phyloP scores from a whole-genome alignment of 2,329 filamentous ascomycete genomes.

The Trichoderma pleuroti region DNA sequence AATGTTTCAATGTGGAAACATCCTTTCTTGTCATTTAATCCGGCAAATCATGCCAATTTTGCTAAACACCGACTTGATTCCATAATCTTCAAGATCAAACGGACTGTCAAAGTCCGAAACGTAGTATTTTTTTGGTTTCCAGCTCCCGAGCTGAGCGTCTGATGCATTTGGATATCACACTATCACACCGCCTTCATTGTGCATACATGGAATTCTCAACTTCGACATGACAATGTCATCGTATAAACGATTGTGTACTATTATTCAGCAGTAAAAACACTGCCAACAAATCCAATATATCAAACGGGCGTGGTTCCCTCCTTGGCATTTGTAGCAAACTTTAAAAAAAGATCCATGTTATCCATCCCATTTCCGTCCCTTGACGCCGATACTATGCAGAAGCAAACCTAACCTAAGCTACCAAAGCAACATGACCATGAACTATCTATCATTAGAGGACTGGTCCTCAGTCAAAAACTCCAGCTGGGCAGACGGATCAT shows the following conservation, averaged over 20 bases:
- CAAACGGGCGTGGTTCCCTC: neutral
- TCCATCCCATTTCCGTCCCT: neutral
- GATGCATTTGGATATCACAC: no score
- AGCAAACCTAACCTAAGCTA: neutral
- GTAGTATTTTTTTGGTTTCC: no score
- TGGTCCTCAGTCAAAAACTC: constrained; percentile 8
- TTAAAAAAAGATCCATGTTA: neutral
- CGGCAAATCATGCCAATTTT: neutral
- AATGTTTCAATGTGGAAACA: neutral
- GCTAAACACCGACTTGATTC: no score
- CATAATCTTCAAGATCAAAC: no score
- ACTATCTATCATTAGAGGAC: neutral
- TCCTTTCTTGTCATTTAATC: neutral
- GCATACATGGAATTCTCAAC: neutral
- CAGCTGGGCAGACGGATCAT: constrained; percentile 15
- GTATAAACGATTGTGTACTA: neutral
- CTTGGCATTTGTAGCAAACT: neutral
- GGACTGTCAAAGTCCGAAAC: no score
- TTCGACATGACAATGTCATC: neutral
- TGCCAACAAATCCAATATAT: neutral
- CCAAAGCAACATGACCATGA: neutral
- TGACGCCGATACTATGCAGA: constrained; percentile 1
- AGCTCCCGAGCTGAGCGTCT: no score
- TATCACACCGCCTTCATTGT: no score
- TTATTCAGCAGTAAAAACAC: neutral